Percentiles rank a stretch among this genome's conserved stretches.
phyloP scores from a whole-genome alignment of 768 basidiomycete genomes.

The Psilocybe sp. region DNA sequence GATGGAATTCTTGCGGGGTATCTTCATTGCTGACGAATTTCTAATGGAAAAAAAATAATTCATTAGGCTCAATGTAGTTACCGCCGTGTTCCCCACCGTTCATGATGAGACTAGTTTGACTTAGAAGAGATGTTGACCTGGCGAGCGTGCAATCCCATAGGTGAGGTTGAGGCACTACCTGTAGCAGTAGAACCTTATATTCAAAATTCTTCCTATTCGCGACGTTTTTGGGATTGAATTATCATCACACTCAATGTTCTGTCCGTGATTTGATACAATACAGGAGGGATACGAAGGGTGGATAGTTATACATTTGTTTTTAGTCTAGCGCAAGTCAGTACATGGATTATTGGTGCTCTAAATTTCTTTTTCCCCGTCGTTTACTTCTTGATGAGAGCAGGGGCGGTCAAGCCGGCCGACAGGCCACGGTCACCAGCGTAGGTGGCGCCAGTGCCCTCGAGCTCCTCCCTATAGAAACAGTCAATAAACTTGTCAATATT shows the following conservation, averaged over 20 bases:
- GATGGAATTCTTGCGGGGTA: slow-evolving; percentile 8
- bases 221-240: too few relatives aligned
- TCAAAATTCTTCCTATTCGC: too few relatives aligned
- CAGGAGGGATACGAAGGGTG: background rate
- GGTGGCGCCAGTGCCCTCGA: slow-evolving; percentile 54
- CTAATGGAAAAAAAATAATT: slow-evolving; percentile 12
- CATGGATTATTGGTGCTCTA: slow-evolving; percentile 7
- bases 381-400: slow-evolving; percentile 67
- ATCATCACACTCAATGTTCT: too few relatives aligned
- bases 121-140: too few relatives aligned
- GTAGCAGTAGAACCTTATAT: too few relatives aligned
- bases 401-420: slow-evolving; percentile 65
- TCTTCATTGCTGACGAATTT: slow-evolving; percentile 8
- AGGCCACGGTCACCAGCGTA: slow-evolving; percentile 78
- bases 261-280: too few relatives aligned
- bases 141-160: too few relatives aligned
- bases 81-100: slow-evolving; percentile 11
- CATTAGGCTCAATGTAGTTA: slow-evolving; percentile 7
- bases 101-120: too few relatives aligned
- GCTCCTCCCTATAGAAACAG: slow-evolving; percentile 38
- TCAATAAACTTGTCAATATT: slow-evolving; percentile 3
- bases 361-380: slow-evolving; percentile 1
- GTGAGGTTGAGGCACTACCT: too few relatives aligned
- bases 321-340: slow-evolving; percentile 12
- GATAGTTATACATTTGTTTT: slow-evolving; percentile 9